Evolutionary conservation across 176 grass and related monocot species (phyloP).

Genomic region (Ensete ventricosum): DNA sequence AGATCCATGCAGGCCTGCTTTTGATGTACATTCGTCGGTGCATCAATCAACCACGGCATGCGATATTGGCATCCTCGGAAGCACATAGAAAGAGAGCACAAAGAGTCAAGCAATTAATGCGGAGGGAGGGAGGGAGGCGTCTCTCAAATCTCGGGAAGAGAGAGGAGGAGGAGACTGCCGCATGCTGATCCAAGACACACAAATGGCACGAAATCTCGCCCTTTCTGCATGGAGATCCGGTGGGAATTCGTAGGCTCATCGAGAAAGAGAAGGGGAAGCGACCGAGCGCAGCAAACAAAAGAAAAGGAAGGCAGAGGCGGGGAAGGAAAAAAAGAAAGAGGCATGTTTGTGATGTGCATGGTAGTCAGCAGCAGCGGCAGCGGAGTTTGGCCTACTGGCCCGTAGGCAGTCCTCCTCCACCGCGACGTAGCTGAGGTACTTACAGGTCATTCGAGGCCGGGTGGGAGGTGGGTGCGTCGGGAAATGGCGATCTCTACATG

Average conservation of each 20-base stretch:
- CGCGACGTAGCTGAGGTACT: too few relatives aligned
- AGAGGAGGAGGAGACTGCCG: neutral
- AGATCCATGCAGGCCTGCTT: too few relatives aligned
- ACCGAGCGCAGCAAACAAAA: neutral
- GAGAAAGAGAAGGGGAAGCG: neutral
- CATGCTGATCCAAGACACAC: neutral
- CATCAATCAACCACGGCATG: too few relatives aligned
- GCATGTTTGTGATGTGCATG: neutral
- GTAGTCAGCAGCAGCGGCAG: neutral
- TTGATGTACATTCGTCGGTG: too few relatives aligned
- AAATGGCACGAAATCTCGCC: conserved; percentile 29
- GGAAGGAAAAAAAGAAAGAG: neutral
- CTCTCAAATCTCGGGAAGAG: neutral
- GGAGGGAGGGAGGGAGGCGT: too few relatives aligned
- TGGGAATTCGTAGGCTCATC: conserved; percentile 10
- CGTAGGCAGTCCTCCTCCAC: too few relatives aligned
- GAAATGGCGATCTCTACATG: neutral
- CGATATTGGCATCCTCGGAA: too few relatives aligned
- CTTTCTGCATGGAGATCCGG: conserved; percentile 13
- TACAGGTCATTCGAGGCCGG: neutral
- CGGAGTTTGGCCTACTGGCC: neutral
- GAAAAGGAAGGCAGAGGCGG: neutral
- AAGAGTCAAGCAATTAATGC: conserved; percentile 13
- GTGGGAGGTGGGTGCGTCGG: neutral
- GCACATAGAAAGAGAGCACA: neutral